Base-by-base conservation (phyloP, 2,329 filamentous ascomycete species). In the Pseudovirgaria hyperparasitica region DNA sequence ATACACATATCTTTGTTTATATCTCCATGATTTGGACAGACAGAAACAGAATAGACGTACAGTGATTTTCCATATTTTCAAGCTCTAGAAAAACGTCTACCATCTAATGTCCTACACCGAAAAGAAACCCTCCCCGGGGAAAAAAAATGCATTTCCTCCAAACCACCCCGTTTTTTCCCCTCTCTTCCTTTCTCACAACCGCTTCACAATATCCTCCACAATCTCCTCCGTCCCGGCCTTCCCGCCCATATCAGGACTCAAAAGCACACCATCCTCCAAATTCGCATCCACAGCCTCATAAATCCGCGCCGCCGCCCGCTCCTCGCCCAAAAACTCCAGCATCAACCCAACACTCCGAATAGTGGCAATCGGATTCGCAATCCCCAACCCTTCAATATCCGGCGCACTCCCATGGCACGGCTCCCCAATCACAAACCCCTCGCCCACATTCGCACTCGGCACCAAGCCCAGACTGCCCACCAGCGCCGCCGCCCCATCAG, bases 311-410 rank as follows among this genome's bases (percentile, higher is more conserved):
- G 90, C 90, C 12, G 90, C 90, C 36, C 71, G 65, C 57, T 85
- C 78, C 63, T 92, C 76, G 37, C 84, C 75, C 38, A 96, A 64
- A 59, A 96, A 98, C 65, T 96, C 87, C 39, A 98, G 67, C 90
- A 98, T 96, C 36, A 94, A 67, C 18, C 81, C 90, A 10, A 85
- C 79, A 56, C 81, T 90, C 49, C 90, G 69, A 38, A 98, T 70
- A 7, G 90, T 96, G 19, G 90, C 90, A 48, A 98, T 92, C 14
- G 90, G 90, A 62, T 98, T 98, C 41, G 90, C 85, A 49, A 98
- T 87, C 39, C 77, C 75, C 66, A 79, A 67, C 41, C 90, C 90
- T 71, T 85, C 76, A 39, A 98, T 98, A 51, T 98, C 90, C 5
- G 90, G 90, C 16, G 90, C 90, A 45, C 78, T 86, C 25, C 90